Evolutionary conservation across 768 basidiomycete species (phyloP).

Genomic region (Rhizopogon rudus): DNA sequence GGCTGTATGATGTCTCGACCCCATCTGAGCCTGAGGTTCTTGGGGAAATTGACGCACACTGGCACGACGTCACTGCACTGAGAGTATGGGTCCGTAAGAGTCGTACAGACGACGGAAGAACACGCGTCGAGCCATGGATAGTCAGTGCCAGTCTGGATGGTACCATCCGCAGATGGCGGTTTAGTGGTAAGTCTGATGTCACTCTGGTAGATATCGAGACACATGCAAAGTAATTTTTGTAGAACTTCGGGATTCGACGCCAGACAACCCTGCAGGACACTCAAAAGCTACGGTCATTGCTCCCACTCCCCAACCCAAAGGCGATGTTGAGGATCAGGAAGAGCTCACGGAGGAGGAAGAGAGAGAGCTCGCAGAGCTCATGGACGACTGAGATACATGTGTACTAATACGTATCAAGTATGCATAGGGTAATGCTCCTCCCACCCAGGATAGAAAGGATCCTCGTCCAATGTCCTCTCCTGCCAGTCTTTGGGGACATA

Average conservation of each 20-base stretch:
- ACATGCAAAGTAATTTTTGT: background rate
- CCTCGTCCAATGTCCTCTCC: slow-evolving; percentile 43
- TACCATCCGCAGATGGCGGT: slow-evolving; percentile 82
- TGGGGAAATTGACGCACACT: slow-evolving; percentile 79
- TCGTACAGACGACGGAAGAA: slow-evolving; percentile 37
- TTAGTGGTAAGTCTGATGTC: slow-evolving; percentile 45
- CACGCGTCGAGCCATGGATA: slow-evolving; percentile 72
- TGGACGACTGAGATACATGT: slow-evolving; percentile 31
- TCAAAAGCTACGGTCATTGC: slow-evolving; percentile 14
- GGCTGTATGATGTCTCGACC: slow-evolving; percentile 73
- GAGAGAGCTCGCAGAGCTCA: slow-evolving; percentile 78
- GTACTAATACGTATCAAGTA: background rate
- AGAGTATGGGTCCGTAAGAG: slow-evolving; percentile 62
- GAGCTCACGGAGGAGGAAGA: slow-evolving; percentile 86
- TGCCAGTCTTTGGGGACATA: slow-evolving; percentile 44
- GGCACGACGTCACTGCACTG: slow-evolving; percentile 81
- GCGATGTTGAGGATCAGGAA: slow-evolving; percentile 23
- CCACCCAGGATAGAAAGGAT: slow-evolving; percentile 49
- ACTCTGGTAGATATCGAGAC: background rate
- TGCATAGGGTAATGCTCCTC: slow-evolving; percentile 21
- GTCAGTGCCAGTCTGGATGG: slow-evolving; percentile 82
- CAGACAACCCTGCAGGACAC: slow-evolving; percentile 14
- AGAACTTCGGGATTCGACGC: slow-evolving; percentile 25
- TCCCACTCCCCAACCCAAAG: slow-evolving; percentile 22
- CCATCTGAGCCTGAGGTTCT: slow-evolving; percentile 65